A percentile compares a stretch with the other conserved stretches of the same genome.
These are phyloP conservation scores for Cyathus striatus DNA, from an alignment of 768 basidiomycete species.

Conservation along the genomic window DNA sequence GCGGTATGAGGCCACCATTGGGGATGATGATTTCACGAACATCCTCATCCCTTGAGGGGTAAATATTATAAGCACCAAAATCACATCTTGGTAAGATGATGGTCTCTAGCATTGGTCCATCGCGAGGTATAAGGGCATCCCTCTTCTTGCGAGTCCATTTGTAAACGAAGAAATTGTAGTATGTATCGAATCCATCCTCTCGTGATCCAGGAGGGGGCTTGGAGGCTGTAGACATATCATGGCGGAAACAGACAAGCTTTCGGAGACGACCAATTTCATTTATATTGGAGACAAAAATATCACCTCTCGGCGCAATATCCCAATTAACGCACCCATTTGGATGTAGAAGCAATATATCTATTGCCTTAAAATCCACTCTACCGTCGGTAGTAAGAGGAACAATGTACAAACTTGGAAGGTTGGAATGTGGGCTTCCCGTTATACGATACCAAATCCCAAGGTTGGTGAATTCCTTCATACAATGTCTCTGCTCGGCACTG, in stretches of 20 bases:
- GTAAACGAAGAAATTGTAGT: conserved; percentile 52
- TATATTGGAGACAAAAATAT: conserved; percentile 49
- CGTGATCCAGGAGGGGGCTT: conserved; percentile 43
- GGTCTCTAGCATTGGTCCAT: conserved; percentile 63
- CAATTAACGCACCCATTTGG: conserved; percentile 53
- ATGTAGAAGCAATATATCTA: conserved; percentile 42
- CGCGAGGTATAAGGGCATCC: conserved; percentile 37
- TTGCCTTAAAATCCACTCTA: conserved; percentile 54
- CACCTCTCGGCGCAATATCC: no score
- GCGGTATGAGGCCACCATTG: conserved; percentile 28
- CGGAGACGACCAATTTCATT: conserved; percentile 53
- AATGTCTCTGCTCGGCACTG: conserved; percentile 34
- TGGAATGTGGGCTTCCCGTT: conserved; percentile 49
- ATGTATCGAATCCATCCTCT: conserved; percentile 44
- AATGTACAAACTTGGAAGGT: conserved; percentile 55
- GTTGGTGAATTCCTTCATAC: conserved; percentile 65
- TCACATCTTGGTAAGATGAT: conserved; percentile 34
- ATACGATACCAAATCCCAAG: conserved; percentile 58
- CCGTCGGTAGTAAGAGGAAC: conserved; percentile 52
- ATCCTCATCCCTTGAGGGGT: conserved; percentile 5
- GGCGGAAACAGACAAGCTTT: conserved; percentile 51
- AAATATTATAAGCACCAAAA: conserved; percentile 29
- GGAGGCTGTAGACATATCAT: conserved; percentile 66
- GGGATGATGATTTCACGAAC: conserved; percentile 1
- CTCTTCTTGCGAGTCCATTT: conserved; percentile 49